Evolutionary conservation across 225 moss, liverwort and hornwort species (phyloP).

Genomic region (Pseudisothecium myosuroides): DNA sequence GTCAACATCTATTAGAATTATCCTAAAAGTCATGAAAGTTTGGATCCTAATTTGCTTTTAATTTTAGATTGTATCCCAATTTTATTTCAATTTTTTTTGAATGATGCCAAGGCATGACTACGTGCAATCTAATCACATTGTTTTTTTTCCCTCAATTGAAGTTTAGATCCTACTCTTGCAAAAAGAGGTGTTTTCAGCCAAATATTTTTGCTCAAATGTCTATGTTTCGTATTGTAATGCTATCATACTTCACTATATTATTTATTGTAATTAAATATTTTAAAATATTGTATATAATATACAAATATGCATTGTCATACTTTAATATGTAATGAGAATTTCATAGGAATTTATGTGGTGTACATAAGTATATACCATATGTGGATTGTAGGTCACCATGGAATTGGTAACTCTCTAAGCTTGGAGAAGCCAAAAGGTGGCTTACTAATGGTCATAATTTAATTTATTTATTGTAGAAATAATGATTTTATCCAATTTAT

Average conservation of each 20-base stretch:
- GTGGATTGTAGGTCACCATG: accelerated
- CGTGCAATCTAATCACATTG: background rate
- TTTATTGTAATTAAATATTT: background rate
- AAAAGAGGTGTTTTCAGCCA: background rate
- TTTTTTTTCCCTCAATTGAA: background rate
- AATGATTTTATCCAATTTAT: background rate
- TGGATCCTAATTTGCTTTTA: background rate
- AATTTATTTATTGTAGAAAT: background rate
- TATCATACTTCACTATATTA: background rate
- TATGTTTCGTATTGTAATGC: background rate
- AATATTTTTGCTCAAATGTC: background rate
- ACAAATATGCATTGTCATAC: background rate
- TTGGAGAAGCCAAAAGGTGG: background rate
- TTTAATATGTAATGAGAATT: background rate
- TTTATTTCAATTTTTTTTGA: background rate
- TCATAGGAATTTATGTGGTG: background rate
- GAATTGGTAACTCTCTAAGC: too few relatives aligned
- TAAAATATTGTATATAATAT: accelerated
- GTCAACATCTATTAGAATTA: too few relatives aligned
- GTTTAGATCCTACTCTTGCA: background rate
- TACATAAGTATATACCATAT: accelerated
- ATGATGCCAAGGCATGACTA: background rate
- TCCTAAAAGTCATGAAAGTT: too few relatives aligned
- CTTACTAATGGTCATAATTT: background rate
- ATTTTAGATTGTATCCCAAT: background rate